phyloP scores from a whole-genome alignment of 2,329 filamentous ascomycete genomes.

The Hymenoscyphus fraxineus region DNA sequence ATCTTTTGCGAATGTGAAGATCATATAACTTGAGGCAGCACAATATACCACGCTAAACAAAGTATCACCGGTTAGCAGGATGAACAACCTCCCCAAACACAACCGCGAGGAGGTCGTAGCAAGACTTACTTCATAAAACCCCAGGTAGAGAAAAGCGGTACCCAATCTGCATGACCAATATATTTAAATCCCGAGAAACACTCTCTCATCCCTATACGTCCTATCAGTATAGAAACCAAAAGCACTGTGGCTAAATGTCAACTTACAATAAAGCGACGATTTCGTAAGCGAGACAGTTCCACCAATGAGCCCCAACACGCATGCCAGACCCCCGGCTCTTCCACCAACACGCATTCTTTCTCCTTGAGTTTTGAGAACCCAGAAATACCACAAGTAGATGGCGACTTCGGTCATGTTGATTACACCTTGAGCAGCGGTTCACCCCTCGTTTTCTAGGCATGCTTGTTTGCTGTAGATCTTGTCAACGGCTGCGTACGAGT shows the following conservation, averaged over 20 bases:
- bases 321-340: background rate
- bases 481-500: conserved; percentile 2
- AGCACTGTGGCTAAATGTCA: background rate
- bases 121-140: conserved; percentile 7
- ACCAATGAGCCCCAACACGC: conserved; percentile 4
- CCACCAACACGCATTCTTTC: background rate
- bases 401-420: conserved; percentile 4
- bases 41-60: conserved; percentile 6
- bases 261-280: conserved; percentile 9
- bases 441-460: conserved; percentile 5
- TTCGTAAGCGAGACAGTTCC: conserved; percentile 8
- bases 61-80: background rate
- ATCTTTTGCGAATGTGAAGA: conserved; percentile 2
- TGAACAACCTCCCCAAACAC: background rate
- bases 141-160: background rate
- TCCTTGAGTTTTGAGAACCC: background rate
- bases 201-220: conserved; percentile 1
- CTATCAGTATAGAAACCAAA: background rate
- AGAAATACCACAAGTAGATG: conserved; percentile 2
- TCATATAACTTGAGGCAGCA: conserved; percentile 7
- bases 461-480: background rate
- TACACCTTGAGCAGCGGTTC: conserved; percentile 5
- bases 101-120: background rate
- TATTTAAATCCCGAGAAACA: conserved; percentile 9
- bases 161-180: background rate